Evolutionary conservation across 306 rosid species (phyloP), one percentile per base, ranked within the genome.

Genomic region (Ceratonia siliqua): DNA sequence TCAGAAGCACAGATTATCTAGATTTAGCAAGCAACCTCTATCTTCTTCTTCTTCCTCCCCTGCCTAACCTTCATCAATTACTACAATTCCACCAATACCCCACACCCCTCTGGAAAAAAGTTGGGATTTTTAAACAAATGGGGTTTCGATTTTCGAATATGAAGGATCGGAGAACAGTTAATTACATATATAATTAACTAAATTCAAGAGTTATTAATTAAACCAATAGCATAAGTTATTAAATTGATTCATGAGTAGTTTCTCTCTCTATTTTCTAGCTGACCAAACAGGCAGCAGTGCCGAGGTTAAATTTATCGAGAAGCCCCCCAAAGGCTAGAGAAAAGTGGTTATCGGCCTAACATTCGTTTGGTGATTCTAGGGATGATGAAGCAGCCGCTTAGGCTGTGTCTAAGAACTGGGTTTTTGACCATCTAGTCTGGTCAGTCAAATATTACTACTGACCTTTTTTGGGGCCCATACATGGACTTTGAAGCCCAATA

Each of bases 11-110:
- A 74, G 56, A 57, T 88, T 84, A 81, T 84, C 87, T 86, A 79
- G 85, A 90, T 86, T 86, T 88, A 87, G 85, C 93, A 83, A 81
- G 84, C 82, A 86, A 73, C 45, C 81, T 67, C 81, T 79, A 64
- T 58, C 85, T 41, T 22, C 14, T 48, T 22, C 14, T 48, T 52
- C 17, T 43, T 53, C 5, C 78, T 87, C 73, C 85, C 89, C 41
- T 79, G 9, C 39, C 74, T 80, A 57, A 28, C 82, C 87, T 85
- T 68, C 6, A 68, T 77, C 64, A 18, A 46, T 11, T 21, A 3
- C 0, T n/a, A 0, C 30, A 72, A 77, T 77, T 62, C 74, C 86
- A 43, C 7, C n/a, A n/a, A n/a, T n/a, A n/a, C n/a, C n/a, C 5
- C n/a, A 5, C 48, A 10, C 38, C 72, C 78, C 32, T 62, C 24